Percentiles rank a stretch among this genome's conserved stretches.
These are phyloP conservation scores for Paraphoma chrysanthemicola DNA, from an alignment of 2,329 filamentous ascomycete species.

Conservation along the genomic window DNA sequence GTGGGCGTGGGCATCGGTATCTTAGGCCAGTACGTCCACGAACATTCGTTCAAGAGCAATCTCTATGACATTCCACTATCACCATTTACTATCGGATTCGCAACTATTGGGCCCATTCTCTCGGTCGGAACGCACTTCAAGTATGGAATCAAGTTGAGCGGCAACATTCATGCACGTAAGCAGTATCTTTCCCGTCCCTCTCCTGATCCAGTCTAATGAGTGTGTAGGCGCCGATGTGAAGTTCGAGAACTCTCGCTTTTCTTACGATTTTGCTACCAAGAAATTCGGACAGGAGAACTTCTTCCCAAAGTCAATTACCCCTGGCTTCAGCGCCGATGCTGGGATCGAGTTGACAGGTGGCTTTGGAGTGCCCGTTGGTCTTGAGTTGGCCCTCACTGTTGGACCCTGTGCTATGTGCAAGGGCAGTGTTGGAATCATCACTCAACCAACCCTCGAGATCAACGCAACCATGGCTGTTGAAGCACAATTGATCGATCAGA, in stretches of 20 bases:
- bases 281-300: background rate
- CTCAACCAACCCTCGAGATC: background rate
- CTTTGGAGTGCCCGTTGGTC: background rate
- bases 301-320: background rate
- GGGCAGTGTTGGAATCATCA: background rate
- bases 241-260: background rate
- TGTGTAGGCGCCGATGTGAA: background rate
- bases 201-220: background rate
- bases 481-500: background rate
- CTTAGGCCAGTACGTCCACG: background rate
- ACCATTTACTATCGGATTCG: background rate
- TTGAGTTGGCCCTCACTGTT: background rate
- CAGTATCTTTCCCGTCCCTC: background rate
- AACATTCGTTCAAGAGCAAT: background rate
- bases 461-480: background rate
- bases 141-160: background rate
- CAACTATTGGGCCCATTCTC: background rate
- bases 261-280: background rate
- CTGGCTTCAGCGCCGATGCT: background rate
- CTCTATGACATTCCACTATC: background rate
- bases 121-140: background rate
- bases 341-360: background rate
- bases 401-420: background rate
- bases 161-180: background rate
- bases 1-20: background rate